phyloP scores from a whole-genome alignment of 371 early-diverging fungal species.

The Mucor plumbeus region DNA sequence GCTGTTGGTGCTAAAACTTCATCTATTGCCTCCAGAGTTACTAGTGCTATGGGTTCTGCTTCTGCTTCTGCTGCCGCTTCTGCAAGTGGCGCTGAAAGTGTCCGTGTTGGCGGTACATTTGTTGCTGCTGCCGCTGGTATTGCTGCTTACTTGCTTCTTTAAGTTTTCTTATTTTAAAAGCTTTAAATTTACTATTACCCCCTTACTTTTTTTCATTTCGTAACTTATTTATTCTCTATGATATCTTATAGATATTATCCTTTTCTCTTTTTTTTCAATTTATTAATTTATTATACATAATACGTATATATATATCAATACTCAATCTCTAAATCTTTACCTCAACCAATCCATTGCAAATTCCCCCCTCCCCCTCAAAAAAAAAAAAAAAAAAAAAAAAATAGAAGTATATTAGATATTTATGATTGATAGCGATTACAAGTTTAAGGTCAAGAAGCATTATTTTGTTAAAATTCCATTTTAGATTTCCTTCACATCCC shows the following conservation, averaged over 20 bases:
- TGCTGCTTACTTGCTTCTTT: constrained; percentile 31
- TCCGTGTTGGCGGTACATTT: constrained; percentile 22
- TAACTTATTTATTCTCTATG: neutral
- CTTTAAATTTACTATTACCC: neutral
- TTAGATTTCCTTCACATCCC: neutral
- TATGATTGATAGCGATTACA: too few relatives aligned
- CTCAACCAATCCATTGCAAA: neutral
- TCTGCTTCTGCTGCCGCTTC: constrained; percentile 11
- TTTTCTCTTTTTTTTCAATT: neutral
- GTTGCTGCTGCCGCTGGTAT: constrained; percentile 31
- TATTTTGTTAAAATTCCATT: neutral
- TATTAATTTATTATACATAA: constrained; percentile 4
- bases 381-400: too few relatives aligned
- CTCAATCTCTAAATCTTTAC: neutral
- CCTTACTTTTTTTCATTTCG: neutral
- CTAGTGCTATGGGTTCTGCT: constrained; percentile 12
- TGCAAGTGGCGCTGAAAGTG: constrained; percentile 15
- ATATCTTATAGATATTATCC: neutral
- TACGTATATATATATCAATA: constrained; percentile 2
- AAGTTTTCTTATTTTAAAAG: constrained; percentile 1
- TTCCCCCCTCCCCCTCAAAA: too few relatives aligned
- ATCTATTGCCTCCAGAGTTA: constrained; percentile 8
- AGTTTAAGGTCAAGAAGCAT: neutral
- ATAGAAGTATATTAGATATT: too few relatives aligned
- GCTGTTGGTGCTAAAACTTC: constrained; percentile 7